Conservation (phyloP, 1,139 yeast genomes). For the Eremothecium gossypii region DNA sequence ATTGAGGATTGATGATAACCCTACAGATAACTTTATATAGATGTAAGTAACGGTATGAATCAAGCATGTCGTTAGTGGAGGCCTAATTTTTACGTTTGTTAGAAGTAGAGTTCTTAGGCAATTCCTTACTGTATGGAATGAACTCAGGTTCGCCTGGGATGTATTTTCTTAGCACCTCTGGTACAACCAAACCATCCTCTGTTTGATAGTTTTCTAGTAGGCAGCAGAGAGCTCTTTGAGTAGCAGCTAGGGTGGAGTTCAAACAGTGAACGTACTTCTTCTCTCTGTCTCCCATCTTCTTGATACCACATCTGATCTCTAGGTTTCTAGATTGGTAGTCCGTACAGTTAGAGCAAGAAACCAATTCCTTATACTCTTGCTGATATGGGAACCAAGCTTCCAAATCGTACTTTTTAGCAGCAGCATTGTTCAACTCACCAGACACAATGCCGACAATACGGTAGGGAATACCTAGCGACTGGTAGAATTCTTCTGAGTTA, state of each 20-base stretch:
- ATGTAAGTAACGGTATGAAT: not conserved
- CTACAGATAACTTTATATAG: constrained; percentile 6
- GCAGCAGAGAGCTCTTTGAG: constrained; percentile 97
- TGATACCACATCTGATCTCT: constrained; percentile 97
- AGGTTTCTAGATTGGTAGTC: constrained; percentile 98
- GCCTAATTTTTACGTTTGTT: constrained; percentile 48
- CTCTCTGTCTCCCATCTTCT: constrained; percentile 89
- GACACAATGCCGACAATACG: constrained; percentile 97
- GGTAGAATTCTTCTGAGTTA: constrained; percentile 84
- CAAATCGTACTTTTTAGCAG: constrained; percentile 95
- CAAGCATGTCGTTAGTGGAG: not conserved
- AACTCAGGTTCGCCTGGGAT: constrained; percentile 98
- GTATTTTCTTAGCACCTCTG: constrained; percentile 89
- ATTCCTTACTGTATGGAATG: constrained; percentile 78
- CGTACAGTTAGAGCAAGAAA: constrained; percentile 97
- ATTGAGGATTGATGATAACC: constrained; percentile 3
- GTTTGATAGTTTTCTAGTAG: constrained; percentile 95
- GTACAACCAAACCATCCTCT: constrained; percentile 86
- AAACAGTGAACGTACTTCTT: constrained; percentile 98
- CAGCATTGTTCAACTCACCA: constrained; percentile 97
- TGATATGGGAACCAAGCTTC: constrained; percentile 99
- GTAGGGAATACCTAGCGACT: constrained; percentile 87
- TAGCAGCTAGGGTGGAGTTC: constrained; percentile 94
- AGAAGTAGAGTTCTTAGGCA: constrained; percentile 90
- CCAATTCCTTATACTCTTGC: constrained; percentile 95